Evolutionary conservation across 768 basidiomycete species (phyloP).

Genomic region (Sarcodon sp.): DNA sequence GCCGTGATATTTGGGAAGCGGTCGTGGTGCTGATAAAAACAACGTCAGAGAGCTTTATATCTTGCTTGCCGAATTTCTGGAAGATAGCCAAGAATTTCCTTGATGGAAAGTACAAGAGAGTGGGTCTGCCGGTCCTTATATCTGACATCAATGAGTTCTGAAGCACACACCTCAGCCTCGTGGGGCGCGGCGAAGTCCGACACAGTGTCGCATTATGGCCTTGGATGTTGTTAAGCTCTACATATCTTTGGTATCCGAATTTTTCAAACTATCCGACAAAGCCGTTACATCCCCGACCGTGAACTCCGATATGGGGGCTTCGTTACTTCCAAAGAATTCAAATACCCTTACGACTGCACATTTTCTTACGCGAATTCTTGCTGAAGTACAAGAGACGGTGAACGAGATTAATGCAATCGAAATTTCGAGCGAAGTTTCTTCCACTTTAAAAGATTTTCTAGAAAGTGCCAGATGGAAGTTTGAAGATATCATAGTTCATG

Average conservation of each 20-base stretch:
- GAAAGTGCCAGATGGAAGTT: slow-evolving; percentile 85
- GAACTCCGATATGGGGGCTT: slow-evolving; percentile 24
- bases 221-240: slow-evolving; percentile 80
- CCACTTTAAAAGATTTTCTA: slow-evolving; percentile 57
- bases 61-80: slow-evolving; percentile 90
- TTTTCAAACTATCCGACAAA: slow-evolving; percentile 75
- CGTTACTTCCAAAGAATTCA: slow-evolving; percentile 59
- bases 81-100: slow-evolving; percentile 82
- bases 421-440: slow-evolving; percentile 61
- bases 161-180: slow-evolving; percentile 21
- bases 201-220: slow-evolving; percentile 80
- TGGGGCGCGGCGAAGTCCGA: slow-evolving; percentile 54
- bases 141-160: background rate
- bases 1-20: slow-evolving; percentile 73
- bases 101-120: slow-evolving; percentile 89
- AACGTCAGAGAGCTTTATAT: slow-evolving; percentile 74
- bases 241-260: slow-evolving; percentile 72
- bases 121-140: slow-evolving; percentile 17
- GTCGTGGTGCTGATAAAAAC: slow-evolving; percentile 71
- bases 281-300: slow-evolving; percentile 39
- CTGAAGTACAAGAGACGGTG: slow-evolving; percentile 78
- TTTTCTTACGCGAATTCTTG: slow-evolving; percentile 68
- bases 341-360: slow-evolving; percentile 76
- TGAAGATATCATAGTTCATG: slow-evolving; percentile 60
- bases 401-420: slow-evolving; percentile 74